Base-by-base conservation (phyloP, 2,329 filamentous ascomycete species). In the Onygenales sp. region DNA sequence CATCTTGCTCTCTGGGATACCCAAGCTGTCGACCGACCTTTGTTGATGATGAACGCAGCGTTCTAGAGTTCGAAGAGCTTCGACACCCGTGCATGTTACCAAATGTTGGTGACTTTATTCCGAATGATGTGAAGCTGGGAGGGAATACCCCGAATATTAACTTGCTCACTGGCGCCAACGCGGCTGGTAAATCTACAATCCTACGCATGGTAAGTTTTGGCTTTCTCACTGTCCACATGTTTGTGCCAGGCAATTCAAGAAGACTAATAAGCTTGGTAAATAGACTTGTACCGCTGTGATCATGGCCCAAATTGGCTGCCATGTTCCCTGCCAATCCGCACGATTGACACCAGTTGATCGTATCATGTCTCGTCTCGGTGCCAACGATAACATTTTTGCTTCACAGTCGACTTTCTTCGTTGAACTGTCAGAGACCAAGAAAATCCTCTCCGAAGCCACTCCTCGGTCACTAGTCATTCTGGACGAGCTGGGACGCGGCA, bases 401-500 rank as follows among this genome's bases (percentile, higher is more conserved):
- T 89, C 92, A 0, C 93, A 98, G 69, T 95, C 89, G 11, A 98
- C 93, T 2, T 98, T 98, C 77, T 97, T 98, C 65, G 92, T 98
- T 32, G 93, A 98, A 71, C 76, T 98, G 2, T 91, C 90, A 0
- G 93, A 98, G 69, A 98, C 93, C 0, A 95, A 97, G 75, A 97
- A 97, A 77, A 98, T 98, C 50, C 78, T 98, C 0, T 84, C 89
- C 0, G 93, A 97, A 72, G 93, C 93, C 0, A 96, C 92, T 0
- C 87, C 92, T 0, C 87, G 92, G 9, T 96, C 90, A 0, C 82
- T 98, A 0, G 93, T 98, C 53, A 98, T 98, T 61, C 82, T 98
- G 1, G 93, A 98, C 69, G 93, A 98, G 68, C 83, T 98, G 0
- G 93, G 93, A 47, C 88, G 93, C 58, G 93, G 93, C 51, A 98